Base-by-base conservation (phyloP, 495 filamentous ascomycete species). In the Hypomontagnella monticulosa region DNA sequence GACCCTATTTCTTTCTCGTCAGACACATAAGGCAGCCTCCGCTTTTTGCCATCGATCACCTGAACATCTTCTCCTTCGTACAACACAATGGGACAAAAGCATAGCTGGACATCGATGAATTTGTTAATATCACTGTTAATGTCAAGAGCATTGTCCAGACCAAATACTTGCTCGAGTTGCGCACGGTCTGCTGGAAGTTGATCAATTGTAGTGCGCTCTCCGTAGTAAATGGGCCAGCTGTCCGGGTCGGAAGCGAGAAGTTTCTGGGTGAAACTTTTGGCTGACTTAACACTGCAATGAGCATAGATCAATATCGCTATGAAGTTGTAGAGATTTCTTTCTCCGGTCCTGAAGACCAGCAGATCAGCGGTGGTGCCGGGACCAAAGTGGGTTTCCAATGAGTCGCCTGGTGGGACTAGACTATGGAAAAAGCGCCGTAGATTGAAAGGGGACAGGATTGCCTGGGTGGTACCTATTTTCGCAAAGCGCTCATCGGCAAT, bases 31-130 rank as follows among this genome's bases (percentile, higher is more conserved):
- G 76, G 76, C 6, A 78, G 72, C 16, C 72, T 63, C 56, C 69
- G 71, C n/a, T 54, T 57, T 38, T 61, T 41, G 11, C 55, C 66
- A 43, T 70, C 44, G 4, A n/a, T n/a, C 4, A 71, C 46, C 15
- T 48, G 49, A 34, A 71, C 63, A 54, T 75, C 66, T 43, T 69
- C 61, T 6, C 74, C 54, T 36, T 71, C 71, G 5, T 54, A 48
- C 23, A 80, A 71, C 2, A 73, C 59, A 19, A 76, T 63, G 10
- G 73, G 63, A 48, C 75, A 74, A 52, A 78, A 78, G 15, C 71
- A 76, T 4, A 75, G 58, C 37, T 78, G 76, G 1, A 60, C 54
- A 23, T 56, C 53, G 16, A 72, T 49, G 43, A 78, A 76, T 40
- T 68, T 66, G 57, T 75, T 67, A 0, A 70, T 34, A 14, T 73